Evolutionary conservation across 106 monocot genomes (phyloP), one percentile per base, ranked within the genome.

Genomic region (Platanthera zijinensis): DNA sequence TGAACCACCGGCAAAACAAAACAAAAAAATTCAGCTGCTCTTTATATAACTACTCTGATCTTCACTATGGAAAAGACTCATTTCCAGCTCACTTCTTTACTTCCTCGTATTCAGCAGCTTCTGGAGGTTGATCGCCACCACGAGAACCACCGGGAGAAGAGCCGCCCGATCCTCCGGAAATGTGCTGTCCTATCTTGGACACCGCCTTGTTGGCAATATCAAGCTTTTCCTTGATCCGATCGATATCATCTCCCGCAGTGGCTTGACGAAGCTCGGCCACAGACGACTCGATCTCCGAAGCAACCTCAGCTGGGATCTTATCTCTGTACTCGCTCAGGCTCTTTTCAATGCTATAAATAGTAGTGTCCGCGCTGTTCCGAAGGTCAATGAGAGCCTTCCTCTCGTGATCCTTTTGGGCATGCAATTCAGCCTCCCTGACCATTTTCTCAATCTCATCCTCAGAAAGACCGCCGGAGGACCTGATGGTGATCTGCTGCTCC

Each of bases 371-470:
- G 22, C 64, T 79, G 50, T 90, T 90, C 71, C 76, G 85, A 15
- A 88, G 46, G 71, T 90, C 90, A 28, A 90, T 90, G 18, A 88
- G 57, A 17, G 80, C 79, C 13, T 90, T 90, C 79, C 85, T 85
- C 75, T 90, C 85, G 64, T 88, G 80, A 50, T 90, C 90, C 71
- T 83, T 87, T 56, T 85, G 86, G 0, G 90, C 78, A 52, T 90
- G 90, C 52, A 87, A 52, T 72, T 90, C 90, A 14, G 90, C 87
- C 21, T 90, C 90, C 73, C 83, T 87, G 8, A 90, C 87, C 87
- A 90, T 90, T 70, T 87, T 83, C 76, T 90, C 72, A 50, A 90
- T 90, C 67, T 90, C 90, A n/a, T 77, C 80, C 52, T 90, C 90
- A 6, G 90, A 87, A 0, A 90, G 84, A 1, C 90, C 90, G 2